Base-by-base conservation (phyloP, 257 asterid genomes). In the Ballota nigra region DNA sequence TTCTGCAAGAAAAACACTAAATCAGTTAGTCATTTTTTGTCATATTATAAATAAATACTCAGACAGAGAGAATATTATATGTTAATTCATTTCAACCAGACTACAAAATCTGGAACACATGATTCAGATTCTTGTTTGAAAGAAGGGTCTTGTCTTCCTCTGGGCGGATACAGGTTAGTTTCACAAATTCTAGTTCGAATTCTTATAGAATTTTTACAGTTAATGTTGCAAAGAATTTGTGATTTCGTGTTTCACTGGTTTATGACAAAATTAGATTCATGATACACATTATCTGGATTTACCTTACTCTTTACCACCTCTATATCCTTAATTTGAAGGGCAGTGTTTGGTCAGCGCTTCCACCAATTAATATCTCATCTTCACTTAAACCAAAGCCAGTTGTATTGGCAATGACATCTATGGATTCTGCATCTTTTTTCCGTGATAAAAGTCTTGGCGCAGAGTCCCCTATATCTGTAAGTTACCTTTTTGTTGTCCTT, bases 311-410 rank as follows among this genome's bases (percentile, higher is more conserved):
- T 86, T 70, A n/a, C 60, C 81, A 75, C 76, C 81, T 75, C 67
- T 4, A 68, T 81, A 55, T 81, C 83, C 71, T 81, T 75, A 73
- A 81, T 90, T 80, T 88, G 88, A 89, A 94, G 88, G 93, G 91
- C 98, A 95, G 99, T 89, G 99, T 89, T 86, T 95, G 92, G 98
- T 89, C 99, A 75, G 88, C 98, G 41, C 92, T 95, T 83, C 99
- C 97, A 56, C 97, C 97, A 41, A 80, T 90, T 62, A 83, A 78
- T 36, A 45, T 74, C 34, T 83, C 92, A 52, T 78, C 89, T 18
- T 66, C 87, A 60, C 55, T 66, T 73, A 81, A 83, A 78, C 70
- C 78, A 20, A 95, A 92, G 80, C 99, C 96, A 31, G 19, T 83
- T 60, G 62, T 95, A 73, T 73, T 95, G 76, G 70, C 87, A 15